These are phyloP conservation scores for Aspergillus asperescens DNA, from an alignment of 495 filamentous ascomycete genomes.

Conservation along the genomic window DNA sequence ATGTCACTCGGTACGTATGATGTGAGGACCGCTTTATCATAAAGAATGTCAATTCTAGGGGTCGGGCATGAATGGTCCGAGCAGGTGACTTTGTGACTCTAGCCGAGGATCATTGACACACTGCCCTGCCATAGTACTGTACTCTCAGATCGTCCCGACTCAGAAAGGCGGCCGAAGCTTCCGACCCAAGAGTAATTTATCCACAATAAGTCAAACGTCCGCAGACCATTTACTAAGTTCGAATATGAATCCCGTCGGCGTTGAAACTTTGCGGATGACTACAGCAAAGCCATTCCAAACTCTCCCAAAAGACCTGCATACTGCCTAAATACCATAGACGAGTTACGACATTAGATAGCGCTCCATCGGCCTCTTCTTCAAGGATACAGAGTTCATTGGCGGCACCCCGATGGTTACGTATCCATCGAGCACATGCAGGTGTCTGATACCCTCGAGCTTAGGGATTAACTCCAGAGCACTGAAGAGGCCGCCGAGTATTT, in stretches of 20 bases:
- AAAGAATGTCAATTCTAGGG: background rate
- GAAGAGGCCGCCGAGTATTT: background rate
- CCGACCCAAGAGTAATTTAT: slow-evolving; percentile 1
- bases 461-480: background rate
- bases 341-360: background rate
- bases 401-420: background rate
- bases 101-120: background rate
- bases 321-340: slow-evolving; percentile 1
- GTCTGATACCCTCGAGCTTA: background rate
- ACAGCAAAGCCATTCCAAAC: background rate
- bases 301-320: background rate
- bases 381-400: background rate
- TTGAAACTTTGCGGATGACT: background rate
- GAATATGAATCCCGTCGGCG: background rate
- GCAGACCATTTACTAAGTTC: background rate
- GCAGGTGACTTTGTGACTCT: background rate
- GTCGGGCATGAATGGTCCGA: background rate
- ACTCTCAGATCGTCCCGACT: slow-evolving; percentile 4
- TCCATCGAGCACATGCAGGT: background rate
- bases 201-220: background rate
- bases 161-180: background rate
- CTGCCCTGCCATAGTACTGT: background rate
- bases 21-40: background rate
- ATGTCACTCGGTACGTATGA: background rate
- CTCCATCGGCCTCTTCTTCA: background rate